Evolutionary conservation across 495 filamentous ascomycete species (phyloP).

Genomic region (Daldinia decipiens): DNA sequence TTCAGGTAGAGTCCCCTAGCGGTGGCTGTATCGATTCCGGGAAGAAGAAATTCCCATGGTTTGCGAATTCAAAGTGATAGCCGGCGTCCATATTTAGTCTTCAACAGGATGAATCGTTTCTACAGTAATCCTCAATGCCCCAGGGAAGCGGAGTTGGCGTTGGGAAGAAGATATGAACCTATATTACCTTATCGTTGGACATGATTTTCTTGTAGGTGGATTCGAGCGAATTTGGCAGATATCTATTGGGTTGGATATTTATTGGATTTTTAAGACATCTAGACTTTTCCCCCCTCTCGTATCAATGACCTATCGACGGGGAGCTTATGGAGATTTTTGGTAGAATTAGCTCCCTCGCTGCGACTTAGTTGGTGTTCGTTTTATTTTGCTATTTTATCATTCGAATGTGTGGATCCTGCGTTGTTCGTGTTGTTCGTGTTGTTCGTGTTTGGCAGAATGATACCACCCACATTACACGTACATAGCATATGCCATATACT

Average conservation of each 20-base stretch:
- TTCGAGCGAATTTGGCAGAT: constrained; percentile 14
- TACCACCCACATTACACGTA: constrained; percentile 9
- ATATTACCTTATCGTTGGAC: constrained; percentile 6
- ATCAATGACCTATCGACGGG: background rate
- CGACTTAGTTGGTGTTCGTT: background rate
- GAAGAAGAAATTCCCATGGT: constrained; percentile 69
- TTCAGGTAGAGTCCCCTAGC: constrained; percentile 62
- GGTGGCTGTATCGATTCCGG: constrained; percentile 49
- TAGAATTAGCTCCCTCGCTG: background rate
- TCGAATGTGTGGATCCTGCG: constrained; percentile 3
- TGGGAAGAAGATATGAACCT: constrained; percentile 12
- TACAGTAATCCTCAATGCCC: background rate
- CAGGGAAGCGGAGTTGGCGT: constrained; percentile 21
- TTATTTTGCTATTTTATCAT: constrained; percentile 5
- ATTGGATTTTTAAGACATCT: constrained; percentile 1
- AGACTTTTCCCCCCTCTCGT: constrained; percentile 1
- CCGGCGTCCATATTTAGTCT: background rate
- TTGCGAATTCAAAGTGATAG: constrained; percentile 54
- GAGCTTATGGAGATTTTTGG: background rate
- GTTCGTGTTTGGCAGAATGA: constrained; percentile 4
- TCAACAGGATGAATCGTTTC: constrained; percentile 7
- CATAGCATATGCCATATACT: background rate
- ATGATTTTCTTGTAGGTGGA: constrained; percentile 13
- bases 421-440: constrained; percentile 1
- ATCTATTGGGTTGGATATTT: constrained; percentile 14